Base-by-base conservation (phyloP, 108 stramenopile species). In the Chaetoceros muelleri region DNA sequence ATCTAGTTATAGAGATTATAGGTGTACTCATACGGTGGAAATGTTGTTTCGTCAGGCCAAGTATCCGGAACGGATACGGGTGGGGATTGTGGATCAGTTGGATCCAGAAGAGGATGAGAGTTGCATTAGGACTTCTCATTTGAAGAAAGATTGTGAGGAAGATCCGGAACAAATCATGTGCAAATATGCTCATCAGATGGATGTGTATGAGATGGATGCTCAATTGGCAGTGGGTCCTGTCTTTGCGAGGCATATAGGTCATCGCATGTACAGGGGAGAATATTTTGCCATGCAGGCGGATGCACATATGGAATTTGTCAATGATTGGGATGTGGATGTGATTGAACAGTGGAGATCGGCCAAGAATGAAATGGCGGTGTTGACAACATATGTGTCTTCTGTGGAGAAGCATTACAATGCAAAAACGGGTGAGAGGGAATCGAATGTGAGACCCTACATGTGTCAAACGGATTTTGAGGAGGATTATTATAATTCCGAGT, bases 251-350 rank as follows among this genome's bases (percentile, higher is more conserved):
- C 80, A 85, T 45, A 55, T 85, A 28, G 84, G 65, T 7, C 61
- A 85, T 34, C 65, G 84, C 24, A 71, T 84, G 77, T 90, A 90
- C 52, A 67, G 88, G 30, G 88, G 83, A 1, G 81, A 90, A 60
- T 78, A 78, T 31, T 90, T 77, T 58, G 78, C 74, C 19, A 64
- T 86, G 74, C 88, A 90, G 62, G 56, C 79, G 22, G 81, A 86
- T 61, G 74, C 82, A 3, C 79, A 82, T 48, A 61, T 81, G 44
- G 55, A 55, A 18, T 82, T 85, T 48, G 73, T 69, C 2, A 30
- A 55, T 8, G 46, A 77, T 45, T 81, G 75, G 75, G 80, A 81
- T 54, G 60, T 63, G n/a, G 70, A 74, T n/a, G 40, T 81, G 5
- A 75, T 77, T 31, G 46, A 64, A 46, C 76, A 81, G 51, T 67